Percentiles rank a stretch among this genome's conserved stretches.
Conservation (phyloP, 73 alveolate genomes). For the Uronychia setigera region DNA sequence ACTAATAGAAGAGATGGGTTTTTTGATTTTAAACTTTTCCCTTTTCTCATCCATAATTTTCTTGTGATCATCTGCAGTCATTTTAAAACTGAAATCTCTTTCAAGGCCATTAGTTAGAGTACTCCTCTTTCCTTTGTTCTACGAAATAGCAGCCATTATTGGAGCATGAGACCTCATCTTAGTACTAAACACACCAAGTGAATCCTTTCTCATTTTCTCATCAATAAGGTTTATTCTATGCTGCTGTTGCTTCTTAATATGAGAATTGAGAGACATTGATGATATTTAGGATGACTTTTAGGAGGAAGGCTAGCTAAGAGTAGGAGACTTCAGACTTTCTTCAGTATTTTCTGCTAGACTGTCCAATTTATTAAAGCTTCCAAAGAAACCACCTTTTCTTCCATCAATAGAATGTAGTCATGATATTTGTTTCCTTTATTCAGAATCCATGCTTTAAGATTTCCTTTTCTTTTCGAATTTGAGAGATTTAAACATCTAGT, state of each 20-base stretch:
- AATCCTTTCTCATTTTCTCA: neutral
- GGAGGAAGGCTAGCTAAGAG: neutral
- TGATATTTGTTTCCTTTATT: too few relatives aligned
- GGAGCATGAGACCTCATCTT: neutral
- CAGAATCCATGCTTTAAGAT: neutral
- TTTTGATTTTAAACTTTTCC: too few relatives aligned
- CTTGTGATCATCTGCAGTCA: neutral
- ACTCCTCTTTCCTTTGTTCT: neutral
- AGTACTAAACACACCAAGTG: neutral
- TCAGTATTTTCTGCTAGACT: neutral
- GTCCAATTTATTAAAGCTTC: neutral
- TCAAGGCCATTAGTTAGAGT: neutral
- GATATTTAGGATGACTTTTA: neutral
- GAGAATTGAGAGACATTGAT: neutral
- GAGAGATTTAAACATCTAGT: neutral
- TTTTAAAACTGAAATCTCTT: neutral
- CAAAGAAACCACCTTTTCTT: neutral
- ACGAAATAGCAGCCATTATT: neutral
- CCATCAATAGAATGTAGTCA: neutral
- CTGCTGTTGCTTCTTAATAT: neutral
- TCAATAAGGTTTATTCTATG: neutral
- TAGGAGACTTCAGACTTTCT: neutral
- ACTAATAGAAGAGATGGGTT: too few relatives aligned
- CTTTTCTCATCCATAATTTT: too few relatives aligned
- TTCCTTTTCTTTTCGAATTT: neutral